Evolutionary conservation across 2,329 filamentous ascomycete species (phyloP), one percentile per base, ranked within the genome.

Genomic region (Calonectria montana): DNA sequence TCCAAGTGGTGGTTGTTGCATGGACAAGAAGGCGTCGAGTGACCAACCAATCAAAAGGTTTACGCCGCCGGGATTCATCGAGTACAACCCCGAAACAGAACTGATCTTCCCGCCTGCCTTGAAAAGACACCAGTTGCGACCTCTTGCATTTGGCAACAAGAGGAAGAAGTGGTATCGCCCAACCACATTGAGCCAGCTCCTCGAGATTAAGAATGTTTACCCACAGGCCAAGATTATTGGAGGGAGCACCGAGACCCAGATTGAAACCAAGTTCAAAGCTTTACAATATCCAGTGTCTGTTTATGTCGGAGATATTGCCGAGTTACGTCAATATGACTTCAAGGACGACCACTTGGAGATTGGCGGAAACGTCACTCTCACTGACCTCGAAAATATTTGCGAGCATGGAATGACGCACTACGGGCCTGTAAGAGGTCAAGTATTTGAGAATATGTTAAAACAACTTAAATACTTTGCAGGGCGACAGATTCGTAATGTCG

Each of bases 191-290:
- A 88, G 94, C 45, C 96, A 99, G 81, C 87, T 99, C 18, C 88
- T 98, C 18, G 93, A 98, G 81, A 98, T 99, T 85, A 98, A 98
- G 86, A 92, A 88, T 78, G 91, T 90, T 0, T 93, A 95, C 76
- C 96, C 96, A 0, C 91, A 92, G 29, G 95, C 96, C 5, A 99
- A 98, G 83, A 91, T 99, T 73, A 98, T 99, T 73, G 96, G 95
- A 62, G 97, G 97, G 73, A 98, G 95, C 81, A 97, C 96, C 2
- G 97, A 99, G 83, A 98, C 96, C 0, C 97, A 98, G 83, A 98
- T 99, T 72, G 97, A 99, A 84, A 94, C 97, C 85, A 98, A 98
- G 84, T 98, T 99, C 89, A 98, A 98, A 86, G 95, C 93, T 1
- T 91, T 98, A 87, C 90, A 95, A 78, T 98, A 98, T 81, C 93